Conservation (phyloP, 1,284 basidiomycete species). For the Papiliotrema nemorosa region DNA sequence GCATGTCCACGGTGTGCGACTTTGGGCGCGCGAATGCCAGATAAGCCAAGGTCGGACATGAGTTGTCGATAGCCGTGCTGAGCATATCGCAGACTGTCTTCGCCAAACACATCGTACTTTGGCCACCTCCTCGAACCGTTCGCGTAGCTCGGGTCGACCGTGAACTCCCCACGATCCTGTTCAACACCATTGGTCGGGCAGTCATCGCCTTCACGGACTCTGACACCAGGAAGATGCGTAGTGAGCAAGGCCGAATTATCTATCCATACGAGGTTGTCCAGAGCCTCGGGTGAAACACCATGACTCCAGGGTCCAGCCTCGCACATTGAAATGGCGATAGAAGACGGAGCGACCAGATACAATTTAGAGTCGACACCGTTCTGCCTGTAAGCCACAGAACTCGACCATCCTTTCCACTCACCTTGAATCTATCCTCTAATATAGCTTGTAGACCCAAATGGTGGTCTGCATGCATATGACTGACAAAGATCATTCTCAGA, state of each 20-base stretch:
- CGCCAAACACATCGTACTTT: not conserved
- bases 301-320: constrained; percentile 41
- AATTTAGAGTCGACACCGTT: constrained; percentile 46
- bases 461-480: constrained; percentile 91
- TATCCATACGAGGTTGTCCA: constrained; percentile 42
- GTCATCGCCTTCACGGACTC: too few relatives aligned
- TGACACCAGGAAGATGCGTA: not conserved
- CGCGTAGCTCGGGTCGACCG: too few relatives aligned
- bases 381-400: constrained; percentile 1
- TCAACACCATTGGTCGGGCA: too few relatives aligned
- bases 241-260: constrained; percentile 9
- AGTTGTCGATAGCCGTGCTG: not conserved
- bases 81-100: not conserved
- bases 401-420: constrained; percentile 46
- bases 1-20: constrained; percentile 69
- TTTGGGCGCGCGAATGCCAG: constrained; percentile 59
- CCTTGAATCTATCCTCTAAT: constrained; percentile 67
- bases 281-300: constrained; percentile 18
- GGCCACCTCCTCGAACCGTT: constrained; percentile 10
- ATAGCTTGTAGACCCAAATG: constrained; percentile 78
- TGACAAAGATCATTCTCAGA: constrained; percentile 76
- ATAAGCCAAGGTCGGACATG: constrained; percentile 27
- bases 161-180: too few relatives aligned
- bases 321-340: constrained; percentile 49
- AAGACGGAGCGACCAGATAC: constrained; percentile 60